phyloP scores from a whole-genome alignment of 768 basidiomycete genomes.

The Lactarius sanguifluus region DNA sequence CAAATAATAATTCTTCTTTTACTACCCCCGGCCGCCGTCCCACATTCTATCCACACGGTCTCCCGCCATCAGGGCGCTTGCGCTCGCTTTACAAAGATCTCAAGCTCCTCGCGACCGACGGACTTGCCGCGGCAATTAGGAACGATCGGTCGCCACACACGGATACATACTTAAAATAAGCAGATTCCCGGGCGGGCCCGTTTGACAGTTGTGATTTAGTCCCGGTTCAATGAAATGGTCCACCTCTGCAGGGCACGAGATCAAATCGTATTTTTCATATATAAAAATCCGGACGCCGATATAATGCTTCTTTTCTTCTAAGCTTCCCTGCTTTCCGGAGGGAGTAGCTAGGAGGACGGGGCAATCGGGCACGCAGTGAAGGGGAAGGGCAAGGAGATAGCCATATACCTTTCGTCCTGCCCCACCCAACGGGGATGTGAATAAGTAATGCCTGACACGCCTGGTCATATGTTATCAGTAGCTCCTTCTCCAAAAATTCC shows the following conservation, averaged over 20 bases:
- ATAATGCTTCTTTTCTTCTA: slow-evolving; percentile 11
- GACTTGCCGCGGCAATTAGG: slow-evolving; percentile 30
- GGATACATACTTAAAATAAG: slow-evolving; percentile 24
- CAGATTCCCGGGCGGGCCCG: slow-evolving; percentile 26
- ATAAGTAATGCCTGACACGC: background rate
- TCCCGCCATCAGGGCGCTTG: slow-evolving; percentile 10
- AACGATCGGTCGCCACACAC: slow-evolving; percentile 26
- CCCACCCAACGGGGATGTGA: background rate
- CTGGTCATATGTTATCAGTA: slow-evolving; percentile 9
- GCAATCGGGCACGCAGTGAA: background rate
- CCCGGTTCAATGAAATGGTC: slow-evolving; percentile 8
- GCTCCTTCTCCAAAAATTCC: slow-evolving; percentile 8
- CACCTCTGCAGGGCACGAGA: slow-evolving; percentile 8
- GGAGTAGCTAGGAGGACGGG: background rate
- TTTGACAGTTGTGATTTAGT: slow-evolving; percentile 14
- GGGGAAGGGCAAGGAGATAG: background rate
- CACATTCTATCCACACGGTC: slow-evolving; percentile 2
- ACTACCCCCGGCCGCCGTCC: slow-evolving; percentile 19
- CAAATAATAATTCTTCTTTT: background rate
- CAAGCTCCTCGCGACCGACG: slow-evolving; percentile 25
- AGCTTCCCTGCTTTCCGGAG: slow-evolving; percentile 24
- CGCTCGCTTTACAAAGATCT: background rate
- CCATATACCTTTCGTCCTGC: slow-evolving; percentile 11
- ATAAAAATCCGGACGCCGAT: slow-evolving; percentile 19
- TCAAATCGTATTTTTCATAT: slow-evolving; percentile 7